Evolutionary conservation across 2,329 filamentous ascomycete genomes (phyloP).

Genomic region (Fusarium miscanthi): DNA sequence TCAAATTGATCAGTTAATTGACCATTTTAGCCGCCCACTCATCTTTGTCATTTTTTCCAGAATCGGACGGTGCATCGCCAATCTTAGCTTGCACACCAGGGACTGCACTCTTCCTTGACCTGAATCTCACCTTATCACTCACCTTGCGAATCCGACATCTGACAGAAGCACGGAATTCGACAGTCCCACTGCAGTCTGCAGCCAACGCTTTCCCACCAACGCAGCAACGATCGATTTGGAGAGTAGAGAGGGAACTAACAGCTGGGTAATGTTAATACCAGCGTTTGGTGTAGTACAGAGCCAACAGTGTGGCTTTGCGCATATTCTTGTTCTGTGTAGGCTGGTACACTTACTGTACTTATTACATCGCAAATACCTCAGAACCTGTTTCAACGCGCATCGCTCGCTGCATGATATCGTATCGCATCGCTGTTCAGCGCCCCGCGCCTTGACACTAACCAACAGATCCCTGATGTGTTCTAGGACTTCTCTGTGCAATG

Average conservation of each 20-base stretch:
- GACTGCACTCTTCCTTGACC: conserved; percentile 14
- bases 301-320: conserved; percentile 1
- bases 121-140: conserved; percentile 31
- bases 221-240: conserved; percentile 21
- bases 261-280: background rate
- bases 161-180: conserved; percentile 18
- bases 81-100: conserved; percentile 29
- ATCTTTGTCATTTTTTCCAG: conserved; percentile 33
- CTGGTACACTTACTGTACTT: background rate
- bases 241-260: conserved; percentile 14
- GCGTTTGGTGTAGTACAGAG: conserved; percentile 9
- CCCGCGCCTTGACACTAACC: conserved; percentile 25
- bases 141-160: conserved; percentile 23
- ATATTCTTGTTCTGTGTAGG: background rate
- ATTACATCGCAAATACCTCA: conserved; percentile 6
- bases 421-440: conserved; percentile 40
- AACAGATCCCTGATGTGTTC: conserved; percentile 1
- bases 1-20: conserved; percentile 1
- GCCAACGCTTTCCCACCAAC: conserved; percentile 15
- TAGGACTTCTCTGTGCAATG: background rate
- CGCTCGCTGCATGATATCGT: conserved; percentile 31
- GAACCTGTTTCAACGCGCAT: conserved; percentile 8
- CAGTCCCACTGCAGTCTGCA: background rate
- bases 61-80: conserved; percentile 37
- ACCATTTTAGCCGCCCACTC: background rate